Evolutionary conservation across 306 rosid genomes (phyloP), one percentile per base, ranked within the genome.

Genomic region (Dalbergia oliveri): DNA sequence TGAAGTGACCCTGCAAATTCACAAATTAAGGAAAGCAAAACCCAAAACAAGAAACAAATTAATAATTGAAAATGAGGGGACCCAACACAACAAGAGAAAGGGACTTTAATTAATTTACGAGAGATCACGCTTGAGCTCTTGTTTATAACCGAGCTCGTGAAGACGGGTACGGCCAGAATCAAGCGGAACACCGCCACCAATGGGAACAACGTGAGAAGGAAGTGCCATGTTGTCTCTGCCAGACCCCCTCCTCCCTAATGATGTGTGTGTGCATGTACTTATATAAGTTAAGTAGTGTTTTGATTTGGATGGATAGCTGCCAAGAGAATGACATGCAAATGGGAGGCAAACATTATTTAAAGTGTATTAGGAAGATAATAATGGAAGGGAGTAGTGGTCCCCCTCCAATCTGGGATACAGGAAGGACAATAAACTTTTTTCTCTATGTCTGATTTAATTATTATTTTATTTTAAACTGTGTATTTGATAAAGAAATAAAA

Each of bases 61-160:
- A 9, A 10, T 5, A 37, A 49, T 1, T 8, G 37, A 8, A 72
- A 65, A 77, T 51, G 45, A 7, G 4, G 4, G 35, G 0, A 53
- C 35, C 14, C 1, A 26, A 26, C 31, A 26, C 50, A 12, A 12
- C 21, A 19, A 47, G 49, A 16, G 19, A 12, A 13, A 58, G n/a
- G 43, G 9, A 19, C 33, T 21, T 82, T 26, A 26, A 26, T 26
- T 26, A 26, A 26, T 26, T 26, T 91, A 95, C 99, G 99, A 93
- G 44, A 95, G 94, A 12, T 95, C 99, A 76, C 99, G 99, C 86
- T 95, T 93, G 89, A 95, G 96, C 70, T 95, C 98, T 86, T 95
- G 99, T 65, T 91, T 95, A 93, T 95, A 95, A 68, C 99, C 99
- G 60, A 95, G 97, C 77, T 95, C 90, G 51, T 83, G 75, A 63